Percentiles rank a stretch among this genome's conserved stretches.
Evolutionary conservation across 495 filamentous ascomycete genomes (phyloP).

Genomic region (Penicillium coffeae): DNA sequence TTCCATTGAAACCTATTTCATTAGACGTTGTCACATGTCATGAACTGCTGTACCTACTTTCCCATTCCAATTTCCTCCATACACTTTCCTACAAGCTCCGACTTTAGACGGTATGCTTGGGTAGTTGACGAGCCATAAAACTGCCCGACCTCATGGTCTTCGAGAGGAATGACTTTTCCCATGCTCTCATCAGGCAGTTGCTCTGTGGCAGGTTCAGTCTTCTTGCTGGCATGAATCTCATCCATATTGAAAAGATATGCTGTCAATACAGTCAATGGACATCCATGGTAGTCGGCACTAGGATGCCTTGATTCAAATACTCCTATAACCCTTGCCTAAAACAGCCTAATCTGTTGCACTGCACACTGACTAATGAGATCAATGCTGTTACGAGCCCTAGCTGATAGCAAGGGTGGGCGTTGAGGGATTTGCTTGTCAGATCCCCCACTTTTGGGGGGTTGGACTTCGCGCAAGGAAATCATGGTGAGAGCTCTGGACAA

Average conservation of each 20-base stretch:
- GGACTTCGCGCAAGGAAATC: too few relatives aligned
- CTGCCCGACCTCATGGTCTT: constrained; percentile 21
- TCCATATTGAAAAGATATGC: constrained; percentile 19
- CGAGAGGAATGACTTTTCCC: constrained; percentile 19
- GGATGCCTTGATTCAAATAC: too few relatives aligned
- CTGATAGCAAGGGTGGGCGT: constrained; percentile 7
- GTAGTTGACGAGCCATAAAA: constrained; percentile 33
- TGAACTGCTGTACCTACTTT: constrained; percentile 9
- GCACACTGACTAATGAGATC: not conserved
- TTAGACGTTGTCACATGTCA: not conserved
- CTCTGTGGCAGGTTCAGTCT: not conserved
- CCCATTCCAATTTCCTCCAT: constrained; percentile 36
- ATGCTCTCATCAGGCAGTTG: constrained; percentile 3
- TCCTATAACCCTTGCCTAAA: too few relatives aligned
- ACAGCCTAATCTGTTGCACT: too few relatives aligned
- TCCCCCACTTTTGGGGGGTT: constrained; percentile 8
- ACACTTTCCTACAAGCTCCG: constrained; percentile 27
- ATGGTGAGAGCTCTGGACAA: too few relatives aligned
- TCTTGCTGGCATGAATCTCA: constrained; percentile 14
- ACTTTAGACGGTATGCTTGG: constrained; percentile 32
- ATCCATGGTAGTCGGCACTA: too few relatives aligned
- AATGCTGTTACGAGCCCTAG: not conserved
- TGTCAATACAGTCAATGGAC: too few relatives aligned
- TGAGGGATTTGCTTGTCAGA: not conserved
- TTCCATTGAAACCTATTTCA: constrained; percentile 30